Conservation (phyloP, 345 rosid species). For the Durio zibethinus region DNA sequence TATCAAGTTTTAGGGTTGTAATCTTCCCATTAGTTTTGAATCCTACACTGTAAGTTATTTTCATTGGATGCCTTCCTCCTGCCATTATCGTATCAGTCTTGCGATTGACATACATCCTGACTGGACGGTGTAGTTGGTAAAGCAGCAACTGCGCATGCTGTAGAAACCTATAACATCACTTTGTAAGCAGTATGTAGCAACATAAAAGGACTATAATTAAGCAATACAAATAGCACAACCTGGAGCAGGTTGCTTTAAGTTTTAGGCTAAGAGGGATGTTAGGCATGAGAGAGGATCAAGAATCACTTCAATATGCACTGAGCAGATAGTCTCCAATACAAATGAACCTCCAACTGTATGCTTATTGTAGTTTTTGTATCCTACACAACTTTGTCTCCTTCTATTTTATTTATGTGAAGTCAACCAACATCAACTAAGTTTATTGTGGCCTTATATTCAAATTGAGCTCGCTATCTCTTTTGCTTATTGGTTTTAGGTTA, state of each 20-base stretch:
- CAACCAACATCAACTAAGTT: neutral
- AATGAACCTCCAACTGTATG: neutral
- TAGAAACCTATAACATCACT: too few species aligned
- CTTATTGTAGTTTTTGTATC: neutral
- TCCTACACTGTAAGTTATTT: too few species aligned
- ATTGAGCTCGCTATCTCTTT: neutral
- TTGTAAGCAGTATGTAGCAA: too few species aligned
- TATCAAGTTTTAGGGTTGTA: too few species aligned
- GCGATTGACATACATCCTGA: too few species aligned
- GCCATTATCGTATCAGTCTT: too few species aligned
- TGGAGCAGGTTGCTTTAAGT: neutral
- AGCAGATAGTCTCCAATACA: neutral
- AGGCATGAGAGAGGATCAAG: neutral
- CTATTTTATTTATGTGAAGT: neutral
- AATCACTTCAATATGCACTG: neutral
- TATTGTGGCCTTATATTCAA: neutral
- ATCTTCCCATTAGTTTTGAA: too few species aligned
- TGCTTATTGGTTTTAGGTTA: neutral
- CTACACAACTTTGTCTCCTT: neutral
- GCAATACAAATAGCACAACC: neutral
- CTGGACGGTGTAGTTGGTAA: too few species aligned
- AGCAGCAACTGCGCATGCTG: slow-evolving; percentile 65
- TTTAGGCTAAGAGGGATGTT: neutral
- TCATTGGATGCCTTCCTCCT: too few species aligned
- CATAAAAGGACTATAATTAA: neutral